Evolutionary conservation across 441 rosid species (phyloP).

Genomic region (Brassica hybrid): DNA sequence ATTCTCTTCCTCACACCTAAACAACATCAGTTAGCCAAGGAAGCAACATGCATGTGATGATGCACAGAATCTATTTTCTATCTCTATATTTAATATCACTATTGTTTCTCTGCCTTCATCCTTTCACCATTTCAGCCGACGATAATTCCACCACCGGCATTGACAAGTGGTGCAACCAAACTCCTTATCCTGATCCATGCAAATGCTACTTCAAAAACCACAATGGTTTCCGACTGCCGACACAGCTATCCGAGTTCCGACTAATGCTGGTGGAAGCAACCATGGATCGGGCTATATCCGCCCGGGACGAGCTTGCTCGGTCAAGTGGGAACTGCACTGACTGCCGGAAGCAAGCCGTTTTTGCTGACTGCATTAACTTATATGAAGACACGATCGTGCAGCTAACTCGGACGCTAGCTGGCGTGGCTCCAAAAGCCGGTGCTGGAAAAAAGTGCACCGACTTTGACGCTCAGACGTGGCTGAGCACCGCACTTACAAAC

Average conservation of each 20-base stretch:
- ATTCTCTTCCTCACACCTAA: slow-evolving; percentile 13
- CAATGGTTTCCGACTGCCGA: slow-evolving; percentile 32
- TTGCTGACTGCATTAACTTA: slow-evolving; percentile 67
- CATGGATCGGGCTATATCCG: slow-evolving; percentile 52
- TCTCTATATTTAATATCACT: slow-evolving; percentile 33
- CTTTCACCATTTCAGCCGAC: slow-evolving; percentile 16
- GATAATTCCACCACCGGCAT: slow-evolving; percentile 29
- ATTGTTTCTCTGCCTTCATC: slow-evolving; percentile 34
- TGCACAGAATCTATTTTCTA: slow-evolving; percentile 18
- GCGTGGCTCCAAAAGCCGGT: slow-evolving; percentile 31
- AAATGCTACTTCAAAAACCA: slow-evolving; percentile 46
- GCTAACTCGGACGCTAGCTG: slow-evolving; percentile 59
- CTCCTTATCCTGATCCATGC: slow-evolving; percentile 78
- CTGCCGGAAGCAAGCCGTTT: slow-evolving; percentile 47
- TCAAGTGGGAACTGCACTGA: slow-evolving; percentile 43
- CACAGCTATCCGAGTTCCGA: slow-evolving; percentile 58
- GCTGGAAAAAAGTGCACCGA: slow-evolving; percentile 46
- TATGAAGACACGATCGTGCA: slow-evolving; percentile 60
- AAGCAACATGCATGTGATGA: slow-evolving; percentile 14
- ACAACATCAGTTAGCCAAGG: slow-evolving; percentile 7
- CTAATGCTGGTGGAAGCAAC: slow-evolving; percentile 51
- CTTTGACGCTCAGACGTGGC: slow-evolving; percentile 87
- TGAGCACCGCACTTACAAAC: slow-evolving; percentile 82
- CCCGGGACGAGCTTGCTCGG: slow-evolving; percentile 38
- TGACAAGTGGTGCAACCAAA: slow-evolving; percentile 69